These are phyloP conservation scores for Cornus controversa DNA, from an alignment of 148 eudicot genomes.

Conservation along the genomic window DNA sequence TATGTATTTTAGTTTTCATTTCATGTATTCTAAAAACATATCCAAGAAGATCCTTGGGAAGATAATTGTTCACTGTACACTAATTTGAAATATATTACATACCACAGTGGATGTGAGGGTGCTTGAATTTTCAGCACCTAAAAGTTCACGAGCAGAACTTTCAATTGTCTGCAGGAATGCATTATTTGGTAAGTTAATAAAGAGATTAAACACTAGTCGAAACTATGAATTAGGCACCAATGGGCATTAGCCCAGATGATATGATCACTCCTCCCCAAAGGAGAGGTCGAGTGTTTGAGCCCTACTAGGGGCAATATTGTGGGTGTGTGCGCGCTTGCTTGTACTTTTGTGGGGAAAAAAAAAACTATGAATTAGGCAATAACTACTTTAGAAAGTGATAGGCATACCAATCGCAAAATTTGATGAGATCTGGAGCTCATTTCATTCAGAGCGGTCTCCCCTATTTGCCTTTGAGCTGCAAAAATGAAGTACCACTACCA, in stretches of 20 bases:
- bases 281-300: no score
- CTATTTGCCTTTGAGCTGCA: constrained; percentile 93
- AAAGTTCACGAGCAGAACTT: constrained; percentile 58
- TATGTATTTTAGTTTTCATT: not conserved
- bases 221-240: not conserved
- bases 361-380: not conserved
- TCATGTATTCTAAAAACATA: not conserved
- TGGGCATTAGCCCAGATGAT: no score
- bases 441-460: constrained; percentile 88
- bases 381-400: not conserved
- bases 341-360: no score
- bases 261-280: no score
- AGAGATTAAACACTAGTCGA: not conserved
- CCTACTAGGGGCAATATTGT: no score
- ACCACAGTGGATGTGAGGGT: constrained; percentile 86
- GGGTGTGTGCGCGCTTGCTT: no score
- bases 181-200: constrained; percentile 5
- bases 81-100: constrained; percentile 19
- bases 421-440: constrained; percentile 95
- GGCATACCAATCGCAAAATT: constrained; percentile 77
- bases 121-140: constrained; percentile 57
- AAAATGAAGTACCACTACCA: not conserved
- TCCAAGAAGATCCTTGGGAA: not conserved
- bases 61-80: not conserved
- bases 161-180: constrained; percentile 58